These are phyloP conservation scores for Phaeosphaeria sp. DNA, from an alignment of 2,329 filamentous ascomycete genomes.

Conservation along the genomic window DNA sequence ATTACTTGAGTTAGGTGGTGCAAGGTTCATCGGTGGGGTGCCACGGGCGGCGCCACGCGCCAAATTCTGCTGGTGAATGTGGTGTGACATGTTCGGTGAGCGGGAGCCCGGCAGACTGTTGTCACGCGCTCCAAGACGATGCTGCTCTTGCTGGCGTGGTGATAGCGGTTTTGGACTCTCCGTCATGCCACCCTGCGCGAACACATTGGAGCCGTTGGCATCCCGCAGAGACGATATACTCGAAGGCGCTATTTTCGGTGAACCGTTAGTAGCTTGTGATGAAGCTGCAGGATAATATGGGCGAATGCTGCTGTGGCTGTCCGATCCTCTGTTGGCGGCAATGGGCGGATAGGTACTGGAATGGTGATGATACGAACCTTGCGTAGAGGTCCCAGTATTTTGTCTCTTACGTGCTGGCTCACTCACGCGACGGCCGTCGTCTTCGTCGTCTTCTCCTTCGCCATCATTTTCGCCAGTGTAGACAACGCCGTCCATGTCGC, in stretches of 20 bases:
- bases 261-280: slow-evolving; percentile 48
- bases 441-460: slow-evolving; percentile 61
- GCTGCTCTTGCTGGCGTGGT: slow-evolving; percentile 63
- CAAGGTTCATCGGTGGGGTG: slow-evolving; percentile 57
- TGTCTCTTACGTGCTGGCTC: slow-evolving; percentile 78
- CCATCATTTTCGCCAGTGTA: slow-evolving; percentile 65
- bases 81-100: slow-evolving; percentile 70
- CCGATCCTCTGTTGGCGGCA: slow-evolving; percentile 48
- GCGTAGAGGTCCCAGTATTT: slow-evolving; percentile 60
- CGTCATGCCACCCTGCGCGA: slow-evolving; percentile 74
- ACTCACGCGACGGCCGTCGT: slow-evolving; percentile 63
- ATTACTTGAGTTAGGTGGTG: slow-evolving; percentile 51
- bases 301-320: slow-evolving; percentile 38
- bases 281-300: slow-evolving; percentile 45
- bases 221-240: slow-evolving; percentile 46
- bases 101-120: slow-evolving; percentile 60
- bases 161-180: slow-evolving; percentile 88
- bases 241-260: slow-evolving; percentile 46
- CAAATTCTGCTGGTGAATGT: slow-evolving; percentile 70
- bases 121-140: slow-evolving; percentile 61
- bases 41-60: slow-evolving; percentile 63
- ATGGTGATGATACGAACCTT: slow-evolving; percentile 68
- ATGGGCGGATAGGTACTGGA: slow-evolving; percentile 80
- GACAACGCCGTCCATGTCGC: slow-evolving; percentile 68
- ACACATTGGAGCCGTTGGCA: slow-evolving; percentile 62